Evolutionary conservation across 257 asterid genomes (phyloP), one percentile per base, ranked within the genome.

Genomic region (Verbena officinalis): DNA sequence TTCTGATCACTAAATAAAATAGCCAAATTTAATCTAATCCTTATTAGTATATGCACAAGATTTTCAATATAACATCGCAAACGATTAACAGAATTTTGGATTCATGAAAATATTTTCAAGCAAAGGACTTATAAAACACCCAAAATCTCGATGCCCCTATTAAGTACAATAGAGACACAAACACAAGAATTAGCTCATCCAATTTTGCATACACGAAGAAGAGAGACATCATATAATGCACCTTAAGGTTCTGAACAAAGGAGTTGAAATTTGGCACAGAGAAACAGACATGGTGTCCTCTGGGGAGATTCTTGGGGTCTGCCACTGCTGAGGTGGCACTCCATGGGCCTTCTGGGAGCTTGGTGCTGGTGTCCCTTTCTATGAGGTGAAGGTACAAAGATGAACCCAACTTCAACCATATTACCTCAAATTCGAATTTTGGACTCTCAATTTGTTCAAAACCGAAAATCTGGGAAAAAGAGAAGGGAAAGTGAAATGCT

Each of bases 241-340:
- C 97, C 98, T 86, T 83, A 21, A 88, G 83, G 59, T 43, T 67
- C 73, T 71, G 86, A 66, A 86, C 75, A 38, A 88, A 81, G 67
- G 86, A 73, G 75, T 88, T 82, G 56, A 86, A 84, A 75, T 91
- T 65, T 67, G 94, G 77, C 44, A 91, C 82, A 22, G 76, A 83
- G 67, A 91, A 69, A 68, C 98, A 91, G 74, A 91, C 55, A 79
- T 91, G 98, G 79, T 91, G 98, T 12, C 98, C 95, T 66, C 95
- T 81, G 27, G 74, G 86, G 1, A 88, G 83, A 48, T 80, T 53
- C 79, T 68, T 69, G 33, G 96, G 91, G 63, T 83, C 95, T 1
- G 81, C 77, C 14, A 79, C 77, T 0, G 88, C 80, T 24, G 86
- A 75, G 11, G 78, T 19, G 57, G 93, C 72, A 67, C 79, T 80